A percentile compares a stretch with the other conserved stretches of the same genome.
Conservation (phyloP, 805 yeast genomes). For the Lachancea sp. region DNA sequence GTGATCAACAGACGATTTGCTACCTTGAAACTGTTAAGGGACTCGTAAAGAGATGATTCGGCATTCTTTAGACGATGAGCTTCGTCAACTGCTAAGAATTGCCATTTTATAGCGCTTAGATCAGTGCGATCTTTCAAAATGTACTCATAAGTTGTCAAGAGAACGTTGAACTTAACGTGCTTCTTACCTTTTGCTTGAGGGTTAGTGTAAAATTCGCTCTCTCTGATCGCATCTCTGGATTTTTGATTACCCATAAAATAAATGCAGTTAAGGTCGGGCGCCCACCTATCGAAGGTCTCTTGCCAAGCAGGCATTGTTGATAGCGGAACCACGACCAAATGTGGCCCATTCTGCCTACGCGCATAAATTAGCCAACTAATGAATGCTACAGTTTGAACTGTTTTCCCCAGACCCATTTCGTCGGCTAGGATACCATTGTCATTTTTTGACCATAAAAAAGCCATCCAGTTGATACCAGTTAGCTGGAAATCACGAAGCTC, state of each 20-base stretch:
- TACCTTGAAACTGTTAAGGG: slow-evolving; percentile 73
- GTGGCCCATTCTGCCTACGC: slow-evolving; percentile 96
- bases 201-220: slow-evolving; percentile 73
- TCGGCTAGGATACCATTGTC: slow-evolving; percentile 97
- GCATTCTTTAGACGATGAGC: slow-evolving; percentile 95
- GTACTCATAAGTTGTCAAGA: slow-evolving; percentile 93
- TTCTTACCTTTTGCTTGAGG: slow-evolving; percentile 38
- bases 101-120: slow-evolving; percentile 85
- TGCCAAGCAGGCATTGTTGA: slow-evolving; percentile 99
- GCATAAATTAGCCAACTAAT: slow-evolving; percentile 93
- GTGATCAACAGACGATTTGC: slow-evolving; percentile 84
- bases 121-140: slow-evolving; percentile 82
- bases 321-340: slow-evolving; percentile 89
- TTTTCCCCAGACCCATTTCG: slow-evolving; percentile 98
- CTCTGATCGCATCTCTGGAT: slow-evolving; percentile 75
- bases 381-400: slow-evolving; percentile 94
- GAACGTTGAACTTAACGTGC: slow-evolving; percentile 84
- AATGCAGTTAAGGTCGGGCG: slow-evolving; percentile 91
- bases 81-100: slow-evolving; percentile 94
- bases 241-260: slow-evolving; percentile 89
- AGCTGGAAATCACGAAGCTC: slow-evolving; percentile 94
- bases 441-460: slow-evolving; percentile 93
- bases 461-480: slow-evolving; percentile 99
- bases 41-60: slow-evolving; percentile 87
- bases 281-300: slow-evolving; percentile 95